Base-by-base conservation (phyloP, 2,329 filamentous ascomycete species). In the Aspergillus neoniger region DNA sequence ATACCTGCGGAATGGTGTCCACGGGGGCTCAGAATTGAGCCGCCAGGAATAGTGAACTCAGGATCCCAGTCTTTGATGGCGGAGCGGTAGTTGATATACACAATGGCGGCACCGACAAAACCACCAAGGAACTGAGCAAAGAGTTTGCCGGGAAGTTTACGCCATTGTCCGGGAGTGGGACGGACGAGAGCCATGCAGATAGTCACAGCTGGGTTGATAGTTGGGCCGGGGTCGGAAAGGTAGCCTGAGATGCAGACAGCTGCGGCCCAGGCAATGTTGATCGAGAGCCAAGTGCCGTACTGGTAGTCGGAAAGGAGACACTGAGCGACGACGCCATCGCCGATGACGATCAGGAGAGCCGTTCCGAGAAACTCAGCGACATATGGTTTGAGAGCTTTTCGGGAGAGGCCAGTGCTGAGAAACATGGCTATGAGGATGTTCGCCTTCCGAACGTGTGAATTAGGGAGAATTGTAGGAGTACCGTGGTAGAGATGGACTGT, bases 241-340 rank as follows among this genome's bases (percentile, higher is more conserved):
- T 72, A 73, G 57, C 69, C 61, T 2, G 71, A 69, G 7, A 73
- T 62, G 48, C 63, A 67, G 30, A 73, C 71, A 0, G 71, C 71
- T 10, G 69, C 56, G 2, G 71, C 71, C 71, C 71, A 73, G 32
- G 71, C 69, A 5, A 74, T 55, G 58, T 74, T 74, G 60, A 74
- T 74, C 19, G 72, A 74, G 10, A 74, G 36, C 71, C 71, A 73
- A 55, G 71, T 73, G 57, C 71, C 71, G 53, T 73, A 73, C 17
- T 67, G 66, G 58, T 73, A 73, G 53, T 73, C 69, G 19, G 71
- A 73, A 17, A 73, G 63, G 30, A 73, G 59, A 47, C 68, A 69
- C 56, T 73, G 71, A 4, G 71, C 71, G 62, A 73, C 71, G 5
- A 73, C 71, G 23, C 71, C 71, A 52, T 73, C 71, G 12, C 71